Evolutionary conservation across 2,329 filamentous ascomycete genomes (phyloP), one percentile per base, ranked within the genome.

Genomic region (Aspergillus amoenus): DNA sequence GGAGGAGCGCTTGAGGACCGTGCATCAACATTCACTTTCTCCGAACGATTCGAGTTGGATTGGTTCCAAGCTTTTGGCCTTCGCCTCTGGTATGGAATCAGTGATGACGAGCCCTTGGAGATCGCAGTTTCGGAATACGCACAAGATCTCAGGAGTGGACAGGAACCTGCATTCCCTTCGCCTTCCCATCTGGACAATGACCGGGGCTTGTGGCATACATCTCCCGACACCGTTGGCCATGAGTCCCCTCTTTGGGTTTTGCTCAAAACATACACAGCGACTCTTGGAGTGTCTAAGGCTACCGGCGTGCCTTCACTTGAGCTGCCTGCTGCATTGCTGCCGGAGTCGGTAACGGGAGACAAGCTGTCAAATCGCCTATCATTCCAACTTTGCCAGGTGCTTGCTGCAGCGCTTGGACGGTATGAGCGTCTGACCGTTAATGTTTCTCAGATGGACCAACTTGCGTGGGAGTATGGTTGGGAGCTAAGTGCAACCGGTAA

Each of bases 41-140:
- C 91, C 1, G 84, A 89, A 66, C 87, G 88, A 46, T 99, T 97
- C 70, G 86, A 86, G 4, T 81, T 99, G 37, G 90, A 95, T 71
- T 99, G 94, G 94, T 88, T 91, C 72, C 93, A 96, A 69, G 88
- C 93, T 0, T 96, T 99, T 73, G 93, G 91, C 11, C 81, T 99
- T 49, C 87, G 93, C 43, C 80, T 99, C 2, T 97, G 92, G 90
- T 99, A 96, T 72, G 88, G 87, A 44, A 89, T 87, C 41, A 81
- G 84, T 2, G 79, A 84, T 34, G 81, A 86, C 40, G 88, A 92
- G 44, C 82, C 86, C 37, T 81, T 97, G 43, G 84, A 88, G 49
- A 79, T 81, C 45, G 93, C 93, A 3, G 87, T 99, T 4, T 75
- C 81, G 43, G 82, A 83, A 27, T 99, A 92, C 73, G 80, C 86